Conservation (phyloP, 805 yeast species). For the Ogataea siamensis region DNA sequence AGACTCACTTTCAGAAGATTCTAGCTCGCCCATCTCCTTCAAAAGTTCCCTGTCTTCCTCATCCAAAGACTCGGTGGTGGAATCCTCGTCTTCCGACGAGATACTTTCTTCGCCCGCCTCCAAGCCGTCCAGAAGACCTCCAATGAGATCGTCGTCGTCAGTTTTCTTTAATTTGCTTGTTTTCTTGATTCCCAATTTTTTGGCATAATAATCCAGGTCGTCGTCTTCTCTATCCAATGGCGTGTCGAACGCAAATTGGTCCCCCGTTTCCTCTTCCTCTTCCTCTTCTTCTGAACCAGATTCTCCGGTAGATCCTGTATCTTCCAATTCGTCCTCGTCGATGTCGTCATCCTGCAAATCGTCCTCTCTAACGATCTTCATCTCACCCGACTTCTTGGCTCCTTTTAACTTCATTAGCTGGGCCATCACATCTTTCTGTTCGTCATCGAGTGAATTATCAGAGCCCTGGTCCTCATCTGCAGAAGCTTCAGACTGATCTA, state of each 20-base stretch:
- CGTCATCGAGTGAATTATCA: conserved; percentile 21
- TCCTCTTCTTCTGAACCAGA: conserved; percentile 15
- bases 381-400: conserved; percentile 22
- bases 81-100: conserved; percentile 9
- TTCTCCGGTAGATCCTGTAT: background rate
- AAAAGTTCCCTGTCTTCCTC: conserved; percentile 32
- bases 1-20: conserved; percentile 24
- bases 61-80: conserved; percentile 24
- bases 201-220: conserved; percentile 80
- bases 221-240: conserved; percentile 55
- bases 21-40: conserved; percentile 34
- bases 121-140: conserved; percentile 79
- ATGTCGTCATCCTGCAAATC: conserved; percentile 23
- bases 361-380: conserved; percentile 33
- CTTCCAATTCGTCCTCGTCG: conserved; percentile 6
- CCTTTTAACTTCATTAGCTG: conserved; percentile 27
- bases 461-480: conserved; percentile 10
- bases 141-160: conserved; percentile 73
- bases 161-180: conserved; percentile 48
- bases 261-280: conserved; percentile 48
- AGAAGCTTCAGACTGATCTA: too few species aligned
- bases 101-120: conserved; percentile 49
- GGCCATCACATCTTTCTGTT: conserved; percentile 27
- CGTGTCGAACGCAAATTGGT: conserved; percentile 47
- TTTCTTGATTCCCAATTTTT: conserved; percentile 67